Conservation (phyloP, 257 asterid genomes). For the Solanum tarapatanum region DNA sequence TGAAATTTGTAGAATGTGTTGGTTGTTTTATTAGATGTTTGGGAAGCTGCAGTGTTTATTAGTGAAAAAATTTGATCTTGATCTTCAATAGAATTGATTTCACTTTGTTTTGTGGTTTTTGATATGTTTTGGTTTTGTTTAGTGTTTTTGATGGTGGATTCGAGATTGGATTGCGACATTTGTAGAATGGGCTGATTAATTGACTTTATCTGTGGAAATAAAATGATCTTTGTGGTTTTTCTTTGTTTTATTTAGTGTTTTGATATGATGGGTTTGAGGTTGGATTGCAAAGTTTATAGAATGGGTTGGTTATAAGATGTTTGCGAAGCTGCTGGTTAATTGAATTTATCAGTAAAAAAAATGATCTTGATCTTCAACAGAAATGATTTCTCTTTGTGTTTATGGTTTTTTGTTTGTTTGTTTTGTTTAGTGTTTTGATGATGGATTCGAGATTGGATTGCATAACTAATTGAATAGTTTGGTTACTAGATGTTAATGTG, state of each 20-base stretch:
- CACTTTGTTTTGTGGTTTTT: not conserved
- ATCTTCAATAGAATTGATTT: not conserved
- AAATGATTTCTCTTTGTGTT: not conserved
- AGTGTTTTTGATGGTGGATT: not conserved
- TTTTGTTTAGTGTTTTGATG: not conserved
- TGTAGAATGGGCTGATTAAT: not conserved
- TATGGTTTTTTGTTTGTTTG: not conserved
- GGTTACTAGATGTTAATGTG: not conserved
- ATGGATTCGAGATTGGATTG: not conserved
- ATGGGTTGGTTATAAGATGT: not conserved
- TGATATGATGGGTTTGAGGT: not conserved
- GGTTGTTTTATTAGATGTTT: not conserved
- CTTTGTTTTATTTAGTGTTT: not conserved
- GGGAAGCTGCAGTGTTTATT: not conserved
- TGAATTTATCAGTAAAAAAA: not conserved
- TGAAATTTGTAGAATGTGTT: not conserved
- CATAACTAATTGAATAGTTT: not conserved
- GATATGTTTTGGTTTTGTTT: not conserved
- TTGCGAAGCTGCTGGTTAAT: too few species aligned
- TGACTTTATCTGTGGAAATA: not conserved
- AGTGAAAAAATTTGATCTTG: not conserved
- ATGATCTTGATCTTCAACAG: slow-evolving; percentile 25
- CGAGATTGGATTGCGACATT: not conserved
- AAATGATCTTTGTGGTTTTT: not conserved
- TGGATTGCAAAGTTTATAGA: not conserved